Evolutionary conservation across 2,329 filamentous ascomycete species (phyloP).

Genomic region (Alternaria incomplexa): DNA sequence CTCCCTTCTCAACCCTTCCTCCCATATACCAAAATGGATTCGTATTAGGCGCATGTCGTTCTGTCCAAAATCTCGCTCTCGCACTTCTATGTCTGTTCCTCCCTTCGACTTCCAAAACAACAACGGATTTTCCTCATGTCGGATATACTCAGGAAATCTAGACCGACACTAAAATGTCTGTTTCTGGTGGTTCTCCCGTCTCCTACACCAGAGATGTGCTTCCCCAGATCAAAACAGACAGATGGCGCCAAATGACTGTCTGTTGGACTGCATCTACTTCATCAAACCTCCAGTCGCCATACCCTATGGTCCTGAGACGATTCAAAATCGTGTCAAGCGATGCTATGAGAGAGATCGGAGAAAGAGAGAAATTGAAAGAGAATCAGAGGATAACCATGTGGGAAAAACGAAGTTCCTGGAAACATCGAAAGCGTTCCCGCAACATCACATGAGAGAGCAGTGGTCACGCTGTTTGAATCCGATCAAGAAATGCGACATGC

Average conservation of each 20-base stretch:
- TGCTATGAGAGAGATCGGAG: background rate
- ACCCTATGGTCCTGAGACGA: too few relatives aligned
- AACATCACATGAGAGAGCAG: background rate
- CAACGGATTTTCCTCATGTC: background rate
- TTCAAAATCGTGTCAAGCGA: too few relatives aligned
- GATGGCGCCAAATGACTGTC: background rate
- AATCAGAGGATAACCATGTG: too few relatives aligned
- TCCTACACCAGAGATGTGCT: too few relatives aligned
- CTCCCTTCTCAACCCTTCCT: background rate
- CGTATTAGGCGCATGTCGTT: too few relatives aligned
- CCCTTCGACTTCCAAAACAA: background rate
- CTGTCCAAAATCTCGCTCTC: background rate
- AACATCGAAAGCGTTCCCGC: accelerated
- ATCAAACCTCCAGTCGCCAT: too few relatives aligned
- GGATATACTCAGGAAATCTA: background rate
- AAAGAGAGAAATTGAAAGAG: background rate
- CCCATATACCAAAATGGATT: background rate
- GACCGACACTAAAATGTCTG: too few relatives aligned
- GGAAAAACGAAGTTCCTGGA: background rate
- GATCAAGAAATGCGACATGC: accelerated
- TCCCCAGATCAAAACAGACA: too few relatives aligned
- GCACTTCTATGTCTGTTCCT: background rate
- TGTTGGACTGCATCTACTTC: background rate
- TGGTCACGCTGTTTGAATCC: background rate
- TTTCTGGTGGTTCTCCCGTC: background rate